These are phyloP conservation scores for Fusarium fracticaudum DNA, from an alignment of 2,329 filamentous ascomycete species.

Conservation along the genomic window DNA sequence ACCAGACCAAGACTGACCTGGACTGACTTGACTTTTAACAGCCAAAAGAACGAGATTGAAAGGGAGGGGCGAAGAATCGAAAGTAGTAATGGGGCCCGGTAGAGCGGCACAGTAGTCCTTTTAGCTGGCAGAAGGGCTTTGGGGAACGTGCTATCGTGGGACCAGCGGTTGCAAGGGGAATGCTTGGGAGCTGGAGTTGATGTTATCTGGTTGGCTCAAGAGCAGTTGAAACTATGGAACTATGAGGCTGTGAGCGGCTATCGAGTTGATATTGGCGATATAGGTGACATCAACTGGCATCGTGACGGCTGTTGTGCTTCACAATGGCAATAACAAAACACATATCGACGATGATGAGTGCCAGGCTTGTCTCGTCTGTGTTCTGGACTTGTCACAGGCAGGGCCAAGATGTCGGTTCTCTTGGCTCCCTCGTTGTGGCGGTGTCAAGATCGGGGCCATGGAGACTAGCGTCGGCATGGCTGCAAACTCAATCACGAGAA, in stretches of 20 bases:
- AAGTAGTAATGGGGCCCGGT: slow-evolving; percentile 31
- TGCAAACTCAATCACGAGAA: neutral
- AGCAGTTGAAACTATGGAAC: neutral
- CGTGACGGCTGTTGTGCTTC: slow-evolving; percentile 27
- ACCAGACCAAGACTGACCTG: slow-evolving; percentile 36
- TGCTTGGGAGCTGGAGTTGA: slow-evolving; percentile 11
- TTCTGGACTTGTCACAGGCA: slow-evolving; percentile 23
- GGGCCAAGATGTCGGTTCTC: slow-evolving; percentile 8
- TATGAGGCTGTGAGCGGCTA: slow-evolving; percentile 16
- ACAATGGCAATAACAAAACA: slow-evolving; percentile 12
- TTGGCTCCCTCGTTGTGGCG: slow-evolving; percentile 10
- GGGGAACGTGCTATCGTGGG: slow-evolving; percentile 8
- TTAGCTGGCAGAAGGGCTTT: slow-evolving; percentile 2
- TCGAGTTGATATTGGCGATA: slow-evolving; percentile 11
- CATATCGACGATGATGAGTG: slow-evolving; percentile 7
- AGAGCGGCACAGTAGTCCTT: slow-evolving; percentile 18
- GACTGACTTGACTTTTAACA: slow-evolving; percentile 28
- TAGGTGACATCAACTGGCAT: slow-evolving; percentile 29
- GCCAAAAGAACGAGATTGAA: slow-evolving; percentile 23
- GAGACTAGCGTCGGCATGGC: slow-evolving; percentile 15
- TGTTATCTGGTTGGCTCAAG: slow-evolving; percentile 31
- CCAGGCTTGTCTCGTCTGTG: slow-evolving; percentile 28
- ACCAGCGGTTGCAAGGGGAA: slow-evolving; percentile 7
- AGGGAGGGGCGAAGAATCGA: slow-evolving; percentile 11
- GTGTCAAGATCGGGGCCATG: slow-evolving; percentile 39